phyloP scores from a whole-genome alignment of 352 stramenopile genomes.

The Ophiocytium majus region DNA sequence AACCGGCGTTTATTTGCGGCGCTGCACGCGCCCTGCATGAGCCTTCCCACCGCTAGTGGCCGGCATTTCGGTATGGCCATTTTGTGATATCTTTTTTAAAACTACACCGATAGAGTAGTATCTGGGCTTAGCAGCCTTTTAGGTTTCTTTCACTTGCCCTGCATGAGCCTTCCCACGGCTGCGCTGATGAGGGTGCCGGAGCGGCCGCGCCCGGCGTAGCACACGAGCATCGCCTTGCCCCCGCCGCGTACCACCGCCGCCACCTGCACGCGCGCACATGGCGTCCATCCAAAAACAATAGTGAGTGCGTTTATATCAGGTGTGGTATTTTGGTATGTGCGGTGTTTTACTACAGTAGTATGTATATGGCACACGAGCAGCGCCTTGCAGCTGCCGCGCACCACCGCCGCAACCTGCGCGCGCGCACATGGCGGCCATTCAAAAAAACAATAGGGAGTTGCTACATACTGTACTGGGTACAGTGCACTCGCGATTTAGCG shows the following conservation, averaged over 20 bases:
- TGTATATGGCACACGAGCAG: background rate
- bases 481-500: too few relatives aligned
- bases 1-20: too few relatives aligned
- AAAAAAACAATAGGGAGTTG: background rate
- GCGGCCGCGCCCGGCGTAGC: background rate
- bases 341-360: too few relatives aligned
- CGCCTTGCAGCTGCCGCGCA: background rate
- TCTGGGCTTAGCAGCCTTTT: too few relatives aligned
- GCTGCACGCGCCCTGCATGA: too few relatives aligned
- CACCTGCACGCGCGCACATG: background rate
- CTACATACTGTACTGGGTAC: background rate
- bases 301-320: background rate
- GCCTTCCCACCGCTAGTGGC: too few relatives aligned
- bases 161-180: background rate
- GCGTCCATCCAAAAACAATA: background rate
- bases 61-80: too few relatives aligned
- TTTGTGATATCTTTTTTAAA: too few relatives aligned
- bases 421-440: background rate
- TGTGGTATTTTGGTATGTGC: too few relatives aligned
- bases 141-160: too few relatives aligned
- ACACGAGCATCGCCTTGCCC: background rate
- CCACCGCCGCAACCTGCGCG: background rate
- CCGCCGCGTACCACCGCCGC: background rate
- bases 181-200: constrained; percentile 17
- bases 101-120: too few relatives aligned